A percentile compares a stretch with the other conserved stretches of the same genome.
Conservation (phyloP, 179 eudicot genomes). For the Spinacia oleracea region DNA sequence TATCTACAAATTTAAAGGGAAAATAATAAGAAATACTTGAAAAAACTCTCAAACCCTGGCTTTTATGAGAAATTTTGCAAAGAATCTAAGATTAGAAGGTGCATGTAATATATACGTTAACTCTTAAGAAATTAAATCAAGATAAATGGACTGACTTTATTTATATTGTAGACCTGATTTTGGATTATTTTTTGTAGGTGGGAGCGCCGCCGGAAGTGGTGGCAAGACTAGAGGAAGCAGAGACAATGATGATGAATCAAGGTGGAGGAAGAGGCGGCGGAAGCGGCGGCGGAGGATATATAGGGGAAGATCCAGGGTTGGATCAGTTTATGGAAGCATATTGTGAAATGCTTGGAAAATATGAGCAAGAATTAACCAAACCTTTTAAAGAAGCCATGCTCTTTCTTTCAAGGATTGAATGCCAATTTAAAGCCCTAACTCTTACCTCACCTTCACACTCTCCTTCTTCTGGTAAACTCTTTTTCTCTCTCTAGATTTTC, state of each 20-base stretch:
- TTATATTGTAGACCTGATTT: no score
- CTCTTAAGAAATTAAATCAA: background rate
- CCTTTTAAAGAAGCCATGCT: constrained; percentile 97
- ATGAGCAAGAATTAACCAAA: constrained; percentile 89
- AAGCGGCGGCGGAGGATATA: constrained; percentile 21
- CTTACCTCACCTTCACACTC: constrained; percentile 47
- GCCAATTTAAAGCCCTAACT: constrained; percentile 81
- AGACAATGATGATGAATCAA: constrained; percentile 34
- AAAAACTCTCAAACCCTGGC: background rate
- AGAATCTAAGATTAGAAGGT: no score
- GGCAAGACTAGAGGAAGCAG: constrained; percentile 77
- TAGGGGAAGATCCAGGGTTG: constrained; percentile 83
- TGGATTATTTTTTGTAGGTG: constrained; percentile 44
- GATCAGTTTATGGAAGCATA: constrained; percentile 99
- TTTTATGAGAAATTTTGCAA: no score
- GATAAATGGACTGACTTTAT: no score
- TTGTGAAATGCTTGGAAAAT: constrained; percentile 89
- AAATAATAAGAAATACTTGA: no score
- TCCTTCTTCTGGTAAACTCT: constrained; percentile 32
- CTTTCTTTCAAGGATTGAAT: constrained; percentile 79
- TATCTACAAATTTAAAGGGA: no score
- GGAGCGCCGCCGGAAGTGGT: constrained; percentile 97
- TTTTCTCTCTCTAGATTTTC: constrained; percentile 2
- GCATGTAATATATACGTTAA: background rate
- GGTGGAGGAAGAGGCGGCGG: constrained; percentile 28